A percentile compares a stretch with the other conserved stretches of the same genome.
These are phyloP conservation scores for Ligustrum vulgare DNA, from an alignment of 257 asterid genomes.

Conservation along the genomic window DNA sequence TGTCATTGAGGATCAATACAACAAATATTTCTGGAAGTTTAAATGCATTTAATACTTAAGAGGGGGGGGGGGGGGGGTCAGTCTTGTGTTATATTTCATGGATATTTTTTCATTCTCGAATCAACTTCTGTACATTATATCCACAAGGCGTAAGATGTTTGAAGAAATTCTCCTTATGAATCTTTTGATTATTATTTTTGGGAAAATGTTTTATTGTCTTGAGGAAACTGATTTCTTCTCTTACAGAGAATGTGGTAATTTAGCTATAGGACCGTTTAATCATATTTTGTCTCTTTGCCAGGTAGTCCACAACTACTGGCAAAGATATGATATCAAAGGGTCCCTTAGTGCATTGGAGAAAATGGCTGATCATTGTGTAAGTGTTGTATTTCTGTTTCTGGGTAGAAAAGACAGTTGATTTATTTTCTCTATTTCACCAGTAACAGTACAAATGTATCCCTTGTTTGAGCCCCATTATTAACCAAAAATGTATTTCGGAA, in stretches of 20 bases:
- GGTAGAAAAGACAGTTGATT: background rate
- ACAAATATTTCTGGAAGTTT: background rate
- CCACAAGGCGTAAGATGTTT: background rate
- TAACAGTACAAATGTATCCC: constrained; percentile 12
- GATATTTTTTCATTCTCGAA: background rate
- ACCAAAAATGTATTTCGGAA: too few species aligned
- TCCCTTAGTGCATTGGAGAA: constrained; percentile 67
- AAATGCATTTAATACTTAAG: constrained; percentile 6
- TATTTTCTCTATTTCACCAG: constrained; percentile 1
- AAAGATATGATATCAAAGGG: constrained; percentile 82
- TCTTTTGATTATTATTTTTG: background rate
- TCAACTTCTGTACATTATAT: constrained; percentile 11
- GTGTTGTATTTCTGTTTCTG: constrained; percentile 28
- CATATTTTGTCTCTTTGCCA: constrained; percentile 24
- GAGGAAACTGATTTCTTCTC: background rate
- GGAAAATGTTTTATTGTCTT: too few species aligned
- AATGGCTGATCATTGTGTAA: constrained; percentile 88
- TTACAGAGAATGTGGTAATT: background rate
- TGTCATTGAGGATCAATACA: constrained; percentile 1
- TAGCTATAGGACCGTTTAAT: constrained; percentile 13
- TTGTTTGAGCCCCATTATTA: too few species aligned
- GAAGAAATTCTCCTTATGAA: background rate
- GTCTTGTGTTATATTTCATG: background rate
- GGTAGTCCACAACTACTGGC: constrained; percentile 80
- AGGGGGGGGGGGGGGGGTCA: too few species aligned